Base-by-base conservation (phyloP, 805 yeast species). In the Naumovozyma castellii region DNA sequence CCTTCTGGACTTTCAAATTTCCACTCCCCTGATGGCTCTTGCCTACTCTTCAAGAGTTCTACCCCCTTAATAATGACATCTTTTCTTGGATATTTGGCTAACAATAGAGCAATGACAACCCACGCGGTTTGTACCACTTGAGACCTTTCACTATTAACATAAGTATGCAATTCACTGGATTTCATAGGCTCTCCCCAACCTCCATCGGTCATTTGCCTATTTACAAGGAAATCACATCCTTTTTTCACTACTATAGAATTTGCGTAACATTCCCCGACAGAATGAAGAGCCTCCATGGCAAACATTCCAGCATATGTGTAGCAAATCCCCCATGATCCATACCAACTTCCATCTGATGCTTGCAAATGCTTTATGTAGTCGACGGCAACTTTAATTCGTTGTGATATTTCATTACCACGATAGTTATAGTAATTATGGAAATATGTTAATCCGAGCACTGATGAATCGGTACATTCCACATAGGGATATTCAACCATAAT, bases 401-500 rank as follows among this genome's bases (percentile, higher is more conserved):
- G 44, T 38, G 69, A 65, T 22, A 92, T 80, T 25, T 84, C 87
- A 4, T 68, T 71, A 4, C 70, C 62, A 43, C 83, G 74, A 56
- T 92, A 87, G 37, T 72, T 68, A 53, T 73, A 78, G 53, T 76
- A 67, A 43, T 76, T 71, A 34, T 78, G 68, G 64, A 87, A 92
- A 57, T 81, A 83, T 0, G 84, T 78, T 43, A 92, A 67, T 0
- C 98, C 98, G 28, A 92, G 65, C 4, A 92, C 94, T 1, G 90
- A 78, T 0, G 97, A 88, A 62, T 94, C 98, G 0, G 97, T 87
- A 60, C 99, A 92, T 61, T 92, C 99, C 16, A 94, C 97, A 56
- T 92, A 92, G 0, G 98, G 97, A 58, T 85, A 92, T 61, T 92
- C 99, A 18, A 92, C 94, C 99, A 92, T 92, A 43, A 92, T 92